These are phyloP conservation scores for Yamadazyma diddensiae DNA, from an alignment of 1,139 yeast species.

Conservation along the genomic window DNA sequence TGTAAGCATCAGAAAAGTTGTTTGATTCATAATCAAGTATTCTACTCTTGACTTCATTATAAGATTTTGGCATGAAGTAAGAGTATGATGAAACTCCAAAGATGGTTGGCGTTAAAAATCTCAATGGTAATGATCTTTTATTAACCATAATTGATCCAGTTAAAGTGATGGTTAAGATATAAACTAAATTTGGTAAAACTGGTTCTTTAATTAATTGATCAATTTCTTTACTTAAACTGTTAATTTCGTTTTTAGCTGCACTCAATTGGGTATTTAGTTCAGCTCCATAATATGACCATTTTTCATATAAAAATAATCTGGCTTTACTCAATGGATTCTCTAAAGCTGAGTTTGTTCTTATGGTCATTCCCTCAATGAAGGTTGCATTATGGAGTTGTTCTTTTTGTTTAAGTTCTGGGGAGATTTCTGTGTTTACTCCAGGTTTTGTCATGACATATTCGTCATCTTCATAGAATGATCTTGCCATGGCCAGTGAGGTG, in stretches of 20 bases:
- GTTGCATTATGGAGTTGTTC: slow-evolving; percentile 41
- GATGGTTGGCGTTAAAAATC: slow-evolving; percentile 49
- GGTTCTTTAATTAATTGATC: slow-evolving; percentile 37
- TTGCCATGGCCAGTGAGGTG: slow-evolving; percentile 13
- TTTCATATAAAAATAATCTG: slow-evolving; percentile 37
- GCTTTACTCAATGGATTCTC: slow-evolving; percentile 38
- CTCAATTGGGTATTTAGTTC: slow-evolving; percentile 44
- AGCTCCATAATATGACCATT: slow-evolving; percentile 34
- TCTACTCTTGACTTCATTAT: slow-evolving; percentile 17
- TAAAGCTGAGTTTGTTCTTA: slow-evolving; percentile 46
- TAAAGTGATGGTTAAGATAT: slow-evolving; percentile 53
- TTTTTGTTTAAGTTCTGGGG: slow-evolving; percentile 31
- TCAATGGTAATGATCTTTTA: slow-evolving; percentile 43
- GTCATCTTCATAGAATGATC: slow-evolving; percentile 54
- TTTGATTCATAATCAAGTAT: slow-evolving; percentile 62
- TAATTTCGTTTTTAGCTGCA: slow-evolving; percentile 43
- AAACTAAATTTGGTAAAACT: slow-evolving; percentile 51
- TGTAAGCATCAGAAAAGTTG: slow-evolving; percentile 37
- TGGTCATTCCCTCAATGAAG: slow-evolving; percentile 51
- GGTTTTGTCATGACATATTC: slow-evolving; percentile 46
- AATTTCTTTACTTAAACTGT: slow-evolving; percentile 23
- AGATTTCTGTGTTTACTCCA: slow-evolving; percentile 39
- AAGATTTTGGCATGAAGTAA: slow-evolving; percentile 39
- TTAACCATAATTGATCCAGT: slow-evolving; percentile 54
- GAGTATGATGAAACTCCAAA: slow-evolving; percentile 44